These are phyloP conservation scores for Spizellomyces punctatus DNA, from an alignment of 192 early-diverging fungal genomes.

Conservation along the genomic window DNA sequence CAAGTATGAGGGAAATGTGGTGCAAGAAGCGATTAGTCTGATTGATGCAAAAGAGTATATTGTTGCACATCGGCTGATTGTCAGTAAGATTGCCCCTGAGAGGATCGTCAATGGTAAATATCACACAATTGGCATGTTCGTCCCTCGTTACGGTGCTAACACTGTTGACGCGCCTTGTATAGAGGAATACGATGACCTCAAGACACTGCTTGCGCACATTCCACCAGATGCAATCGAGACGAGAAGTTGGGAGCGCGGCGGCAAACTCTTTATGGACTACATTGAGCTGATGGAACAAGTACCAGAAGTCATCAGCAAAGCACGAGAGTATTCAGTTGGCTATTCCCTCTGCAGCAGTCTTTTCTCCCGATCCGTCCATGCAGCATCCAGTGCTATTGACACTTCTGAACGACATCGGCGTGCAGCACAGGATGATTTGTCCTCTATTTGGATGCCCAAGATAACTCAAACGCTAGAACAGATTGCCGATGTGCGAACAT, in stretches of 20 bases:
- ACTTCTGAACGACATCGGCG: background rate
- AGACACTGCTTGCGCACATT: slow-evolving; percentile 18
- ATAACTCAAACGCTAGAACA: background rate
- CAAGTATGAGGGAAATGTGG: slow-evolving; percentile 34
- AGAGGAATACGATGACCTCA: slow-evolving; percentile 17
- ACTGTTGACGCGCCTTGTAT: background rate
- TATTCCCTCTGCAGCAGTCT: slow-evolving; percentile 11
- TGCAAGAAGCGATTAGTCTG: slow-evolving; percentile 43
- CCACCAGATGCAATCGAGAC: slow-evolving; percentile 16
- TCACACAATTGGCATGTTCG: too few relatives aligned
- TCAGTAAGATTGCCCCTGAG: slow-evolving; percentile 30
- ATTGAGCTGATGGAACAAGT: slow-evolving; percentile 22
- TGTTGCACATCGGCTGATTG: slow-evolving; percentile 38
- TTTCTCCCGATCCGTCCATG: background rate
- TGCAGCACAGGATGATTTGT: background rate
- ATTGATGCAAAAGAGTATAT: slow-evolving; percentile 46
- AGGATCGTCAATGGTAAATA: slow-evolving; percentile 36
- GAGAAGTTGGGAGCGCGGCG: slow-evolving; percentile 33
- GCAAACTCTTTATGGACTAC: slow-evolving; percentile 37
- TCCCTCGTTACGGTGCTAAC: too few relatives aligned
- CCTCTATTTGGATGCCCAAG: slow-evolving; percentile 8
- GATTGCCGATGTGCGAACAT: background rate
- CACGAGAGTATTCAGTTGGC: slow-evolving; percentile 10
- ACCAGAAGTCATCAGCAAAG: slow-evolving; percentile 1
- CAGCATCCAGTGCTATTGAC: background rate